Conservation (phyloP, 192 early-diverging fungal species). For the Linnemannia zychae region DNA sequence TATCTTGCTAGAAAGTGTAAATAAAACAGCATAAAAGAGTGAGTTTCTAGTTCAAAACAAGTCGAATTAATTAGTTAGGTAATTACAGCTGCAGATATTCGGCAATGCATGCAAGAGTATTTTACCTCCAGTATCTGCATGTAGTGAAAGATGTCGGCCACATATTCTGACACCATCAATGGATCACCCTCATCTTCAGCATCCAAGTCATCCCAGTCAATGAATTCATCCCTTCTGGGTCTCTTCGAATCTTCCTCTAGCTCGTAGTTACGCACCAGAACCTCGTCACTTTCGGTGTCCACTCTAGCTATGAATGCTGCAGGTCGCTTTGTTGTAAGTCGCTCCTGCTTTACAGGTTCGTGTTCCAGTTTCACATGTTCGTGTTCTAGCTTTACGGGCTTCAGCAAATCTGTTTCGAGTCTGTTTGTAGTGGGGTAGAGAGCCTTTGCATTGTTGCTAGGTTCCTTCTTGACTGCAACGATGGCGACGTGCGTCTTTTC, state of each 20-base stretch:
- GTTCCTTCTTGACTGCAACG: slow-evolving; percentile 14
- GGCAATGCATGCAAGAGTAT: neutral
- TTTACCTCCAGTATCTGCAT: slow-evolving; percentile 81
- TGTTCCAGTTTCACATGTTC: neutral
- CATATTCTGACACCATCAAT: slow-evolving; percentile 95
- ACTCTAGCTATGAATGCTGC: slow-evolving; percentile 2
- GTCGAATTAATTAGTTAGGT: neutral
- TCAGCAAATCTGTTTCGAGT: neutral
- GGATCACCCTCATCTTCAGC: slow-evolving; percentile 72
- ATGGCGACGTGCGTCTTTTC: neutral
- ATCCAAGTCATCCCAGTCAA: slow-evolving; percentile 37
- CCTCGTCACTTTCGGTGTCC: neutral
- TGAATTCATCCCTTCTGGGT: slow-evolving; percentile 14
- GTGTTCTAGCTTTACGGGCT: neutral
- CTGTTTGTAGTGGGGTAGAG: neutral
- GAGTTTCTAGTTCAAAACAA: neutral
- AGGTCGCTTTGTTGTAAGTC: neutral
- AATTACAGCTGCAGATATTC: neutral
- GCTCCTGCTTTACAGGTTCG: slow-evolving; percentile 8
- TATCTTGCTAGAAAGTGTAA: slow-evolving; percentile 30
- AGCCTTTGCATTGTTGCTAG: neutral
- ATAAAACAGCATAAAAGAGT: neutral
- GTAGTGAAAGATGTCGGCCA: slow-evolving; percentile 92
- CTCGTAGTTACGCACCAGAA: neutral
- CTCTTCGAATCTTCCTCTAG: slow-evolving; percentile 16